Evolutionary conservation across 208 protist genomes (phyloP), one percentile per base, ranked within the genome.

Genomic region (Strigomonas culicis): DNA sequence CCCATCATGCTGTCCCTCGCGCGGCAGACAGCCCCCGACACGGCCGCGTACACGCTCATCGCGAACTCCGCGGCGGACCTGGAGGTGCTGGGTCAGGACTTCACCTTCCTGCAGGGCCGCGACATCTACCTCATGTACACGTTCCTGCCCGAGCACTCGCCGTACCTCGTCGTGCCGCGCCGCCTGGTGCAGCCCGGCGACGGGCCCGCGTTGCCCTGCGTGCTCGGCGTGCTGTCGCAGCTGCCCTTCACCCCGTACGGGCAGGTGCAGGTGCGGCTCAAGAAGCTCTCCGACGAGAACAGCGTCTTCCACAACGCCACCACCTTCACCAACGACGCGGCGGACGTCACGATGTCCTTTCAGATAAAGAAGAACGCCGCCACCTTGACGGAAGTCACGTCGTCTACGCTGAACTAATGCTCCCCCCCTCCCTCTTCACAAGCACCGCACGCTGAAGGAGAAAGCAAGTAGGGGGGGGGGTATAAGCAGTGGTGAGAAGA

Each of bases 111-210:
- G 27, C 61, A 82, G 19, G 72, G 70, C 17, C 75, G 85, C 25
- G 81, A 86, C 27, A 75, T 92, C 28, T 70, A 68, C 36, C 70
- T 92, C 72, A 63, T 31, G 55, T 80, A 79, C 59, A 84, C 67
- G 4, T 82, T 92, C 70, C 50, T 74, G 65, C 76, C 85, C 15
- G 70, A 68, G 15, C 57, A 76, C 19, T 31, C 24, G 21, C 74
- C 67, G 30, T 92, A 88, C 72, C 72, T 76, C 22, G 52, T 92
- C 32, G 68, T 92, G 46, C 85, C 85, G 3, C 81, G 80, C 68
- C 67, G 80, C 24, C 81, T 80, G 13, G 69, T 89, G 3, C 57
- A 64, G 55, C 59, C 58, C 47, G 66, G 65, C 50, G 70, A 77
- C 64, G 59, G 67, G 27, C 64, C 75, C 28, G 72, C 81, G 17